Evolutionary conservation across 176 grass and related monocot species (phyloP), one percentile per base, ranked within the genome.

Genomic region (Oryza australiensis): DNA sequence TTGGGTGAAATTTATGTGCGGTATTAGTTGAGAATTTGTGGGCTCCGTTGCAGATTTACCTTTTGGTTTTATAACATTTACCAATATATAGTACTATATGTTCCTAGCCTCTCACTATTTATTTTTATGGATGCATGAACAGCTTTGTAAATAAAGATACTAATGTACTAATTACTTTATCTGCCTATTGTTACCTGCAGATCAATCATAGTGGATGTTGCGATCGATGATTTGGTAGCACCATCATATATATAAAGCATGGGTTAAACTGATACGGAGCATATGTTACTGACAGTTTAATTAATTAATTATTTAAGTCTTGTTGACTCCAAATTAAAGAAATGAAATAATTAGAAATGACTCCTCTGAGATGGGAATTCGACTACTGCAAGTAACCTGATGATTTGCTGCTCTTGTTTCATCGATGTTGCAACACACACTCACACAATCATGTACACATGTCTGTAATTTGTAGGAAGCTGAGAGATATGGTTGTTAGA

Each of bases 1-100:
- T 78, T 78, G 9, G 46, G 49, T 79, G 22, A 68, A 84, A 34
- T 57, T 5, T 53, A 70, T 46, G 55, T 23, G 27, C 10, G 10
- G 10, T 72, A 41, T 62, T 62, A 10, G 27, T 73, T 73, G 35
- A 73, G 3, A 72, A 43, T 23, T 26, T 33, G 51, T 26, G 55
- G 48, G 51, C 20, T 62, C 53, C 74, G 4, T 49, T 42, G 68
- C 9, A 30, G 18, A 55, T 48, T 66, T 9, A n/a, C 41, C 51
- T 53, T 75, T 75, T 27, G 35, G 10, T 46, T 62, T 24, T 51
- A 6, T 12, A 24, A 13, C 57, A 48, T 48, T 73, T 28, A 20
- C 42, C 27, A 45, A 71, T 28, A 7, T 28, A 7, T 9, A 15
- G 10, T 12, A 55, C 1, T 22, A 5, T 22, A 5, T 55, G 55